These are phyloP conservation scores for Pachyrhizus erosus DNA, from an alignment of 306 rosid genomes.

Conservation along the genomic window DNA sequence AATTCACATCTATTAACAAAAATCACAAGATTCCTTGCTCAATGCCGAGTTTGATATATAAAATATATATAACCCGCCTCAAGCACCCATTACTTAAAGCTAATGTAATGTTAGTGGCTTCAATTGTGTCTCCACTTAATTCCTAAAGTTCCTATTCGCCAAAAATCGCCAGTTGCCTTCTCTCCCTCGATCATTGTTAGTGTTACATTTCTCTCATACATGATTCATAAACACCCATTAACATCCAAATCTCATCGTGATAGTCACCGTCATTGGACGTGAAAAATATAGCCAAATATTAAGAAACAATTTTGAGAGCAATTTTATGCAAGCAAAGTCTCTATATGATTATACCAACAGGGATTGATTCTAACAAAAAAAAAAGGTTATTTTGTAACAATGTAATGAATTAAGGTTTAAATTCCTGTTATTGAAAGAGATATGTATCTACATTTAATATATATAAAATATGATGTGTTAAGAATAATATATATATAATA, in stretches of 20 bases:
- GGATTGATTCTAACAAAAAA: too few relatives aligned
- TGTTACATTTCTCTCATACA: neutral
- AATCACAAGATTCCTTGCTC: neutral
- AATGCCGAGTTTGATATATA: neutral
- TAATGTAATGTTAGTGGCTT: neutral
- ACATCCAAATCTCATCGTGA: too few relatives aligned
- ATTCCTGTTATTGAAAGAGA: too few relatives aligned
- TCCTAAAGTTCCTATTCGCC: neutral
- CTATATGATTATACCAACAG: too few relatives aligned
- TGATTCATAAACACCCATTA: neutral
- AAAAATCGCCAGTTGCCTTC: neutral
- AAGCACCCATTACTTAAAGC: neutral
- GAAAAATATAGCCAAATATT: neutral
- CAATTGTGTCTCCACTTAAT: neutral
- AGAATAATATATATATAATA: too few relatives aligned
- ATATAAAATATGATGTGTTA: too few relatives aligned
- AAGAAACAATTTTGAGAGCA: neutral
- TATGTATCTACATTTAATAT: too few relatives aligned
- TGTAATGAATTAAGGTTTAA: too few relatives aligned
- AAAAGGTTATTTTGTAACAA: too few relatives aligned
- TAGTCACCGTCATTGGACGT: neutral
- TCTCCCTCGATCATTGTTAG: neutral
- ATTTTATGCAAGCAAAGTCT: too few relatives aligned
- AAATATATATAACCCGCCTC: neutral
- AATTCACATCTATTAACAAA: neutral